Base-by-base conservation (phyloP, 805 yeast species). In the Ogataea methanolica region DNA sequence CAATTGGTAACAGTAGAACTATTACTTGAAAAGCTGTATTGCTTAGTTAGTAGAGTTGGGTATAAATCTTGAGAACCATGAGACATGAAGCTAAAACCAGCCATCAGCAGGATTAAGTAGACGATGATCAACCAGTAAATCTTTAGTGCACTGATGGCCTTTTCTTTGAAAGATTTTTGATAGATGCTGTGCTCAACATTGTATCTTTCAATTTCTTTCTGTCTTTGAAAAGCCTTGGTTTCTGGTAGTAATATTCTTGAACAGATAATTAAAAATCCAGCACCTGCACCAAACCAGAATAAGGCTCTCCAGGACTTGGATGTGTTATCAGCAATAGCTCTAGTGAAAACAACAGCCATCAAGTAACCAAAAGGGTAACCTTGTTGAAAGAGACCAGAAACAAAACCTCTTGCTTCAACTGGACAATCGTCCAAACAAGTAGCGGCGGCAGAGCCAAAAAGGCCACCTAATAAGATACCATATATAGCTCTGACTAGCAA, bases 331-430 rank as follows among this genome's bases (percentile, higher is more conserved):
- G 76, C 79, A 51, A 83, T 76, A 33, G 84, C 85, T 61, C 88
- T 71, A 51, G 78, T 77, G 68, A 82, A 83, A 22, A 82, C 70
- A 43, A 82, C 86, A 6, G 82, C 88, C 49, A 83, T 60, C 23
- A 83, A 66, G 56, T 82, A 83, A 22, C 90, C 90, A 42, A 83
- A 74, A 0, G 86, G 83, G 55, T 83, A 88, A 51, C 96, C 96
- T 62, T 87, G 85, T 66, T 88, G 96, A 60, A 88, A 78, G 38
- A 86, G 63, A 41, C 88, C 88, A 34, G 83, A 76, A 42, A 83
- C 64, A 48, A 82, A 71, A 41, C 87, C 84, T 65, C 79, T 70
- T 33, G 84, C 78, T 33, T 64, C 70, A 26, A 61, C 57, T 12
- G 83, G 82, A 54, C 78, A 70, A 60, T 76, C 82, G 52, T 78